Evolutionary conservation across 441 rosid species (phyloP).

Genomic region (Corymbia calophylla): DNA sequence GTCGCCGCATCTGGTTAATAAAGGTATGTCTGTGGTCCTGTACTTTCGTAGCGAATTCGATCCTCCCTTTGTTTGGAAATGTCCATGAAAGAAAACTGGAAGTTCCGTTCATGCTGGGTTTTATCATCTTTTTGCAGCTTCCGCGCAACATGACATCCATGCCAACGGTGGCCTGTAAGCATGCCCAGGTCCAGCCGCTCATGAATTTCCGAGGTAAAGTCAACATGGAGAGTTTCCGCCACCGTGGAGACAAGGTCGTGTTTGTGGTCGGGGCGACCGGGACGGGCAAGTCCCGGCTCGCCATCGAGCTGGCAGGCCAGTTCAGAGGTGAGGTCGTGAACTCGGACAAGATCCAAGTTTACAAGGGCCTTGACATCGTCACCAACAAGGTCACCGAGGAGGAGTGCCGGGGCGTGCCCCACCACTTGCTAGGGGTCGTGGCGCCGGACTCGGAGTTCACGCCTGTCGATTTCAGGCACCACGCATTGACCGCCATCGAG

Average conservation of each 20-base stretch:
- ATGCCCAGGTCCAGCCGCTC: slow-evolving; percentile 50
- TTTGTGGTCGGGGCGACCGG: slow-evolving; percentile 77
- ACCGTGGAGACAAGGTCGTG: slow-evolving; percentile 54
- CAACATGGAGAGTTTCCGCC: slow-evolving; percentile 30
- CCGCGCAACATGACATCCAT: slow-evolving; percentile 3
- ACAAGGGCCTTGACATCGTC: slow-evolving; percentile 50
- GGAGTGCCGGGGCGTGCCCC: slow-evolving; percentile 64
- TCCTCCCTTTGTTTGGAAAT: neutral
- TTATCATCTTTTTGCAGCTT: neutral
- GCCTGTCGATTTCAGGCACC: slow-evolving; percentile 34
- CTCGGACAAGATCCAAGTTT: slow-evolving; percentile 79
- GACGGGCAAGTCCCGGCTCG: slow-evolving; percentile 74
- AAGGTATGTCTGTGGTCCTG: neutral
- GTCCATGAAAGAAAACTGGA: neutral
- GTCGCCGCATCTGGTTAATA: neutral
- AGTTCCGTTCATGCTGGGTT: neutral
- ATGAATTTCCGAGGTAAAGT: slow-evolving; percentile 30
- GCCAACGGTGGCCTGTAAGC: slow-evolving; percentile 29
- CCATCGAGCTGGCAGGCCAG: slow-evolving; percentile 61
- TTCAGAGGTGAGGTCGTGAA: slow-evolving; percentile 64
- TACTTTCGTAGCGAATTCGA: neutral
- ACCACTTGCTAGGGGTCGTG: slow-evolving; percentile 52
- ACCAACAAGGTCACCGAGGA: slow-evolving; percentile 67
- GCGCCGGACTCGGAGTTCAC: slow-evolving; percentile 40
- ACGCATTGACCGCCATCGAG: slow-evolving; percentile 23